Base-by-base conservation (phyloP, 495 filamentous ascomycete genomes). In the Jackrogersella multiformis region DNA sequence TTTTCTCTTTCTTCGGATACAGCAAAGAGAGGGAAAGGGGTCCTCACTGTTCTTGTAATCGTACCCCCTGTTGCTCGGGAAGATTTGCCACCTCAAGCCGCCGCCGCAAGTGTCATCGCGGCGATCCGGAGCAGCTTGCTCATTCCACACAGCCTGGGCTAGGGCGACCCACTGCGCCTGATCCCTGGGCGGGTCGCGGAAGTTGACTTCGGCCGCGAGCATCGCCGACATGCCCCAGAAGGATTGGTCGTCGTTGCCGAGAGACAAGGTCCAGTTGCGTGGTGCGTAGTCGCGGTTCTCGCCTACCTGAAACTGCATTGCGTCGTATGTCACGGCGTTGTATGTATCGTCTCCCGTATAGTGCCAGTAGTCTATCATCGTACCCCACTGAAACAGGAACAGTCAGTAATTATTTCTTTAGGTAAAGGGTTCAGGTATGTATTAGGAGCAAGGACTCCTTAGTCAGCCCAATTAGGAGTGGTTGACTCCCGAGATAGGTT, bases 11-110 rank as follows among this genome's bases (percentile, higher is more conserved):
- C 2, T 3, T 15, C 1, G 15, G 5, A 12, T 2, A n/a, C 12
- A n/a, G n/a, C n/a, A n/a, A n/a, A n/a, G n/a, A n/a, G n/a, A n/a
- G n/a, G n/a, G 38, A 13, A 12, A 24, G 42, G 39, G 18, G 5
- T 8, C 16, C 77, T 76, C 63, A 81, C 91, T 88, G 76, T 96
- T 97, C 80, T 96, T 96, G 81, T 97, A 96, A 71, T 88, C 85
- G 66, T 91, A 97, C 12, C 93, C 93, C 41, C 81, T 86, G 64
- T 94, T 92, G 61, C 85, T 88, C 3, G 84, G 80, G 63, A 89
- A 89, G 45, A 95, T 91, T 80, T 97, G 93, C 93, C 93, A 97
- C 30, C 89, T 81, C 64, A 97, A 68, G 0, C 92, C 92, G 44
- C 90, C 89, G n/a, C 79, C 80, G 67, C 92, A 91, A 5, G 79